Conservation (phyloP, 768 basidiomycete genomes). For the Agaricus subrufescens region DNA sequence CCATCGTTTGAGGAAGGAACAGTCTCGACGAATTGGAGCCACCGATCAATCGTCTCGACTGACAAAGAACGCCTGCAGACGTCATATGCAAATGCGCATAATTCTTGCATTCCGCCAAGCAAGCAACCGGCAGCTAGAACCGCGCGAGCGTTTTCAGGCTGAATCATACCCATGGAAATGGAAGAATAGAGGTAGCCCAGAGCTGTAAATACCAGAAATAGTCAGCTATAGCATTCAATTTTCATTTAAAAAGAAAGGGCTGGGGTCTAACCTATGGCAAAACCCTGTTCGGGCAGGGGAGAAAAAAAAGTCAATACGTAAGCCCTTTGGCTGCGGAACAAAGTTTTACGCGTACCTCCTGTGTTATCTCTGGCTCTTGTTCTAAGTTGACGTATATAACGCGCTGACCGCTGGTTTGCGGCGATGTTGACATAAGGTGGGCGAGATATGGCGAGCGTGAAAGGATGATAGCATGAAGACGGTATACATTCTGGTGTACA, state of each 20-base stretch:
- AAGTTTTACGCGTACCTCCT: conserved; percentile 54
- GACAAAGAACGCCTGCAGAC: conserved; percentile 73
- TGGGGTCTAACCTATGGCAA: conserved; percentile 58
- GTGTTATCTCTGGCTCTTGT: conserved; percentile 76
- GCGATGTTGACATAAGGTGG: conserved; percentile 82
- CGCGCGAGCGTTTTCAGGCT: conserved; percentile 75
- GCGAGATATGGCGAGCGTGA: conserved; percentile 86
- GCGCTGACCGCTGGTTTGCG: conserved; percentile 59
- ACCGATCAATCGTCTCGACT: conserved; percentile 67
- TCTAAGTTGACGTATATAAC: conserved; percentile 72
- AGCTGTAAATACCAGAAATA: conserved; percentile 36
- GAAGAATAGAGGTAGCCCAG: conserved; percentile 80
- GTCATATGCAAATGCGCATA: conserved; percentile 75
- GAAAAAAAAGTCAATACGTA: conserved; percentile 10
- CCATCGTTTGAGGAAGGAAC: conserved; percentile 47
- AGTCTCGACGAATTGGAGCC: conserved; percentile 73
- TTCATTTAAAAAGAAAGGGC: not conserved
- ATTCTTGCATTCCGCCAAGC: conserved; percentile 83
- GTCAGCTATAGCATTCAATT: not conserved
- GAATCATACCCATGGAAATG: conserved; percentile 61
- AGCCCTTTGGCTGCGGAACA: conserved; percentile 7
- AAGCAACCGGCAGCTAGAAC: conserved; percentile 83
- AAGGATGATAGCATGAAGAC: conserved; percentile 80
- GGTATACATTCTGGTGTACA: conserved; percentile 69
- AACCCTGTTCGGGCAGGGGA: conserved; percentile 42